phyloP scores from a whole-genome alignment of 2,329 filamentous ascomycete genomes.

The Ascochyta clinopodiicola region DNA sequence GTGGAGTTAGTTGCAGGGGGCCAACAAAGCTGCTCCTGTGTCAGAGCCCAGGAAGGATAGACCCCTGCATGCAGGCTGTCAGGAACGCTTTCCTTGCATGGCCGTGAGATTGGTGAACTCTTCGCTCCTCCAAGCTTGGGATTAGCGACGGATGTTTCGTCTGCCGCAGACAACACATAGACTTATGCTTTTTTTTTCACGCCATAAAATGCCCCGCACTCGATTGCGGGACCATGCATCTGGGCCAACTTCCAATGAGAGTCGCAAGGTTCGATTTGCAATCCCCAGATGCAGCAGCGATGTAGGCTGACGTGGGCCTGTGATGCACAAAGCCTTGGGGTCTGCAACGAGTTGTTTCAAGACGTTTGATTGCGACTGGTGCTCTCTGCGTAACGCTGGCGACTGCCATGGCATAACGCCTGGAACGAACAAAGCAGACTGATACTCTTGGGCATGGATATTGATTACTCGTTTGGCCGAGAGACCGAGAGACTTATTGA shows the following conservation, averaged over 20 bases:
- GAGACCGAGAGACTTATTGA: conserved; percentile 2
- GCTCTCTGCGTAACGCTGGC: conserved; percentile 15
- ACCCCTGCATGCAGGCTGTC: conserved; percentile 18
- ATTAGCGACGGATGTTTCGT: conserved; percentile 19
- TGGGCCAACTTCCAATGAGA: conserved; percentile 3
- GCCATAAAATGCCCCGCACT: background rate
- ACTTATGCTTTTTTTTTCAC: conserved; percentile 9
- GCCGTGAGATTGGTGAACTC: conserved; percentile 14
- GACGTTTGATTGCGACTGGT: conserved; percentile 16
- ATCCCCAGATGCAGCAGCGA: conserved; percentile 7
- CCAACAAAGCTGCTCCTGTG: conserved; percentile 17
- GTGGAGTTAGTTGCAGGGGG: conserved; percentile 20
- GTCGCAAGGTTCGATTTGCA: conserved; percentile 8
- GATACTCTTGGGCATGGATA: conserved; percentile 1
- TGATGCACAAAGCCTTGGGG: conserved; percentile 3
- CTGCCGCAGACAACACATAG: conserved; percentile 14
- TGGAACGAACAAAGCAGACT: background rate
- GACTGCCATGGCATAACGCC: conserved; percentile 6
- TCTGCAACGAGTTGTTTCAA: conserved; percentile 18
- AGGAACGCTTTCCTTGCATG: conserved; percentile 24
- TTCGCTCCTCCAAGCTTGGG: conserved; percentile 17
- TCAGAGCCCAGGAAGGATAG: conserved; percentile 19
- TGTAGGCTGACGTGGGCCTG: conserved; percentile 5
- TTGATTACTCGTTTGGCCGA: background rate
- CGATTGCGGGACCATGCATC: background rate